phyloP scores from a whole-genome alignment of 805 yeast genomes.

The Lipomyces orientalis region DNA sequence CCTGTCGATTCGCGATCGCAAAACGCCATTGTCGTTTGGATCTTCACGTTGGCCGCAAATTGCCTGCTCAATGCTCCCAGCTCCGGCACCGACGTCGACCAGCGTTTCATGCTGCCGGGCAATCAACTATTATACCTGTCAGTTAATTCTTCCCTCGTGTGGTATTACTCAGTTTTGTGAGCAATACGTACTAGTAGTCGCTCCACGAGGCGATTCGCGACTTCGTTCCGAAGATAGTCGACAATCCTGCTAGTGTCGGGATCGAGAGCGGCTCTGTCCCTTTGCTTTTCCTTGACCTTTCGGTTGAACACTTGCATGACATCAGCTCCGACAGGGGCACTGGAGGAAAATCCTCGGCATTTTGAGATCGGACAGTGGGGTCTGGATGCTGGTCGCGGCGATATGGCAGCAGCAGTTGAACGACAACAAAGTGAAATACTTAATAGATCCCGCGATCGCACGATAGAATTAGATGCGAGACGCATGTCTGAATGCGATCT shows the following conservation, averaged over 20 bases:
- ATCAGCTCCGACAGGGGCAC: conserved; percentile 4
- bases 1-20: conserved; percentile 60
- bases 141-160: not conserved
- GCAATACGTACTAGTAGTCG: conserved; percentile 57
- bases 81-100: conserved; percentile 74
- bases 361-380: not conserved
- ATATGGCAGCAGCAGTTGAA: not conserved
- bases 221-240: conserved; percentile 77
- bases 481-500: not conserved
- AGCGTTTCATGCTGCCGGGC: conserved; percentile 65
- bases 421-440: not conserved
- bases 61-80: conserved; percentile 63
- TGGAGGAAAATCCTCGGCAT: conserved; percentile 14
- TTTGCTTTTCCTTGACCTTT: conserved; percentile 62
- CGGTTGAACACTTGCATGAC: conserved; percentile 66
- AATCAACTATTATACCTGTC: conserved; percentile 51
- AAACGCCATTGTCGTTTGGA: conserved; percentile 54
- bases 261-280: conserved; percentile 57
- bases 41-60: conserved; percentile 47
- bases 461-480: not conserved
- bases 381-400: not conserved
- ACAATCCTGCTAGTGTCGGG: conserved; percentile 58
- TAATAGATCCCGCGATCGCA: not conserved
- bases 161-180: not conserved
- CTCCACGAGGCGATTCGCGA: conserved; percentile 74